phyloP scores from a whole-genome alignment of 2,329 filamentous ascomycete genomes.

The Rutstroemia sp. region DNA sequence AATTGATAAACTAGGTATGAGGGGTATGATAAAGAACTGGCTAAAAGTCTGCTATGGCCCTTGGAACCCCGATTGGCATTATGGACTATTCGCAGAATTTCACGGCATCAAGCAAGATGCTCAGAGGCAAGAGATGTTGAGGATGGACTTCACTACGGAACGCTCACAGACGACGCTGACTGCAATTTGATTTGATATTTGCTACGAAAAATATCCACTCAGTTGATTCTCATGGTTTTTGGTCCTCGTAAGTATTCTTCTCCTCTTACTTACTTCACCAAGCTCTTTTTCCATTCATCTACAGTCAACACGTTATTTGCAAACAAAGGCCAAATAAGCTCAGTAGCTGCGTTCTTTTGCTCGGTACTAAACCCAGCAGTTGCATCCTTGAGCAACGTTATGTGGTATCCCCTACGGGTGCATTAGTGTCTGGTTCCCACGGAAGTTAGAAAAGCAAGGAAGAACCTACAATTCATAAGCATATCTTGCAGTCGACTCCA shows the following conservation, averaged over 20 bases:
- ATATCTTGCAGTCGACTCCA: conserved; percentile 32
- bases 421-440: not conserved
- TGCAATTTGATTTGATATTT: too few relatives aligned
- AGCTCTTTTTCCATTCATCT: conserved; percentile 18
- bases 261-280: conserved; percentile 4
- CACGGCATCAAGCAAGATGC: not conserved
- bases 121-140: not conserved
- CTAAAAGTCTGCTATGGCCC: conserved; percentile 16
- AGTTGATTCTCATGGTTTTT: too few relatives aligned
- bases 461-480: conserved; percentile 26
- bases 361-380: conserved; percentile 23
- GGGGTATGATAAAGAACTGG: conserved; percentile 19
- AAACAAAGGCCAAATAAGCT: conserved; percentile 26
- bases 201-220: too few relatives aligned
- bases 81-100: conserved; percentile 2
- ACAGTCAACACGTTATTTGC: conserved; percentile 23
- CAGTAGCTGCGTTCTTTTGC: conserved; percentile 20
- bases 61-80: conserved; percentile 15
- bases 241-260: not conserved
- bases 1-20: conserved; percentile 14
- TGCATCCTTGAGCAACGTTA: conserved; percentile 24
- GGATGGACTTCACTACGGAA: not conserved
- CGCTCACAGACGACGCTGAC: not conserved
- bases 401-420: conserved; percentile 20
- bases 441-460: not conserved